A percentile compares a stretch with the other conserved stretches of the same genome.
phyloP scores from a whole-genome alignment of 495 filamentous ascomycete genomes.

The Ramalina intermedia region DNA sequence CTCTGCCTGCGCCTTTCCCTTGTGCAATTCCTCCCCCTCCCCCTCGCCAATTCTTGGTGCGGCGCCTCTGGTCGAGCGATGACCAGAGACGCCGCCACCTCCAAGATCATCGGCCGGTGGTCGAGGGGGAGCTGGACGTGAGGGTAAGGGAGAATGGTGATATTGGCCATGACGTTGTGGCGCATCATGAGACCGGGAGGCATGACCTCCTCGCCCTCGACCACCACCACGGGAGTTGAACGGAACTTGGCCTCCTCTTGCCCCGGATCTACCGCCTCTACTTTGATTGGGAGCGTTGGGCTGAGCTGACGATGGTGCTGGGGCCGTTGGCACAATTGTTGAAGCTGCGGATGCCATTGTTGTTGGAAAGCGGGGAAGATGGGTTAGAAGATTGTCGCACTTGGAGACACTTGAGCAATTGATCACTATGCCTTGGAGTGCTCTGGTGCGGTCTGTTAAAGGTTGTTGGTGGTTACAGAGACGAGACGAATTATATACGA shows the following conservation, averaged over 20 bases:
- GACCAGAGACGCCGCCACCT: constrained; percentile 25
- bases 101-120: constrained; percentile 17
- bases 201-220: constrained; percentile 8
- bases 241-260: neutral
- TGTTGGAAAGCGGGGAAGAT: neutral
- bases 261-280: constrained; percentile 3
- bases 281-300: neutral
- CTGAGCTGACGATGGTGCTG: neutral
- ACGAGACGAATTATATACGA: no score
- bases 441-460: neutral
- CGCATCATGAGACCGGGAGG: neutral
- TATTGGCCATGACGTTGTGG: neutral
- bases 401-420: no score
- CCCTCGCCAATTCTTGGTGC: constrained; percentile 12
- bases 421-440: neutral
- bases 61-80: constrained; percentile 29
- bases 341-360: constrained; percentile 7
- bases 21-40: constrained; percentile 17
- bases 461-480: neutral
- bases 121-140: constrained; percentile 12
- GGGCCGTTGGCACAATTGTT: neutral
- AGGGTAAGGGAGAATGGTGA: neutral
- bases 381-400: no score
- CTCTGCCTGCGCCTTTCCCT: constrained; percentile 5
- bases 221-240: constrained; percentile 10